Evolutionary conservation across 2,329 filamentous ascomycete genomes (phyloP), one percentile per base, ranked within the genome.

Genomic region (Cladosporium sp.): DNA sequence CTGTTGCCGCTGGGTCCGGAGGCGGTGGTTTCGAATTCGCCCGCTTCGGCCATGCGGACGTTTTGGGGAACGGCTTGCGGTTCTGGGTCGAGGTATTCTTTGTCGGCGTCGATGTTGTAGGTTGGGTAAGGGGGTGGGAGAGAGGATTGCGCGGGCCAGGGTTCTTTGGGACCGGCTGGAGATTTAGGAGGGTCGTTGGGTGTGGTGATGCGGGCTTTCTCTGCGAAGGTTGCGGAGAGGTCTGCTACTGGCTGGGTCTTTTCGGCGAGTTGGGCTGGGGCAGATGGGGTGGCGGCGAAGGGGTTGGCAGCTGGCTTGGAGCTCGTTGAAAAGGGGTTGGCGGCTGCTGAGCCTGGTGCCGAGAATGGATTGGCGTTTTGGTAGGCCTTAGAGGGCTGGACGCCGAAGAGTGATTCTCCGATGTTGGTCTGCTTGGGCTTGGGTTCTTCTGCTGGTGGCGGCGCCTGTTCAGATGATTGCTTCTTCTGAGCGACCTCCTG

Each of bases 31-130:
- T 69, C 72, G 28, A 76, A 69, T 45, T 75, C 74, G 30, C 54
- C 54, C 56, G 76, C 74, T 56, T 77, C 77, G 30, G 76, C 73
- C 17, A 59, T 34, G 34, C 57, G 57, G 34, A 55, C 51, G 40
- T 77, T 78, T 37, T 75, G 70, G 3, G 76, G 80, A 43, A 82
- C 81, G 30, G 75, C 74, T 0, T 82, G 81, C 2, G 67, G 74
- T 65, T 85, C 70, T 17, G 74, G 72, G 62, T 90, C 90, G 25
- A 97, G 83, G 3, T 88, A 89, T 74, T 99, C 94, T 75, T 90
- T 96, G 69, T 96, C 93, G 54, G 93, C 93, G 66, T 97, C 94
- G 52, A 88, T 81, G 77, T 91, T 90, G 70, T 88, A 89, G 30
- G 83, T 77, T 0, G 90, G 88, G 74, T 92, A 97, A 0, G 91